Evolutionary conservation across 148 eudicot species (phyloP), one percentile per base, ranked within the genome.

Genomic region (Rhododendron williamsianum): DNA sequence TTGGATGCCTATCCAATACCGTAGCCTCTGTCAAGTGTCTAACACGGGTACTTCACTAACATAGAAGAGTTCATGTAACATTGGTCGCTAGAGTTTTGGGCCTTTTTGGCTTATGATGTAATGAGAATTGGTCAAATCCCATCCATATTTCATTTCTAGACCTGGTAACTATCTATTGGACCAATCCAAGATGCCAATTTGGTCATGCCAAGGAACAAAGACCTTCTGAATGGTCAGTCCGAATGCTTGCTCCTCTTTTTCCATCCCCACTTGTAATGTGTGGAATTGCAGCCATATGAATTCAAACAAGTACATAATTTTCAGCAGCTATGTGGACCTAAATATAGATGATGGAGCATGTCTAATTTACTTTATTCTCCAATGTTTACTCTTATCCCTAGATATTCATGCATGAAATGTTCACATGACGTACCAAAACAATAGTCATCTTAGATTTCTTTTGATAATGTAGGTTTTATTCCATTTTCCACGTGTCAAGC

Each of bases 161-260:
- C 72, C 0, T 71, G 76, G 73, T 30, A 71, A 71, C 18, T 15
- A 30, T 30, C 19, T 30, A 71, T 71, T 30, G 76, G 18, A 71
- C 76, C 18, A 71, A 12, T 78, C 30, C 27, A 81, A 36, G 46
- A 36, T 81, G 67, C 69, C 83, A 81, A 58, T 67, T 81, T 81
- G 45, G 27, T 21, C 10, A 56, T 81, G 72, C 35, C 49, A 82
- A 38, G 12, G 63, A n/a, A 63, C 11, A 41, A 80, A 49, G 41
- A 35, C 19, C 60, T 80, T 35, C 45, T 54, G 83, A 43, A 63
- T 43, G 74, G 13, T 41, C 38, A 10, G 10, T 35, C 54, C 36
- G n/a, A n/a, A n/a, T n/a, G 4, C 45, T 41, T 63, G 18, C 12
- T 6, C n/a, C 30, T 38, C 10, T 60, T 38, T 38, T 58, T 81